Evolutionary conservation across 129 eudicot species (phyloP).

Genomic region (Tagetes patula): DNA sequence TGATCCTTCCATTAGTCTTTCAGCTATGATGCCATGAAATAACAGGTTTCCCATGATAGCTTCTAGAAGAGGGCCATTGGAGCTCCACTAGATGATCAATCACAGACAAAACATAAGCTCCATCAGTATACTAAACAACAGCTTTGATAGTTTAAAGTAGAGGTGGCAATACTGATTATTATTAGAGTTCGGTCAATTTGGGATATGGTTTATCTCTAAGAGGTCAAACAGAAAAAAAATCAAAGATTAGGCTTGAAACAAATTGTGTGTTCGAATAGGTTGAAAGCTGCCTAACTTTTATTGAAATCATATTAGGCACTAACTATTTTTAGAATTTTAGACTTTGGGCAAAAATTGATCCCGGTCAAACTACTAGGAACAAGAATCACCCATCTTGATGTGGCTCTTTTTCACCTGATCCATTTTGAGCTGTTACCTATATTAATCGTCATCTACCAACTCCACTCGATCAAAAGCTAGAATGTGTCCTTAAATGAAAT

Average conservation of each 20-base stretch:
- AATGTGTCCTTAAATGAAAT: neutral
- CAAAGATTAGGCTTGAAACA: neutral
- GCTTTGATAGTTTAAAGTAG: neutral
- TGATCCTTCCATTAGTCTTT: slow-evolving; percentile 45
- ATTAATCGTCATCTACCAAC: slow-evolving; percentile 4
- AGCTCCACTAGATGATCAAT: slow-evolving; percentile 53
- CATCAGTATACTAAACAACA: neutral
- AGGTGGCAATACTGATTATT: neutral
- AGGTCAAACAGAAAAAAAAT: neutral
- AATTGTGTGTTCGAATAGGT: neutral
- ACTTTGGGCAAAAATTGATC: neutral
- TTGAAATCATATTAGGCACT: neutral
- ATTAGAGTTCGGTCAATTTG: neutral
- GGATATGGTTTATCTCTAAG: slow-evolving; percentile 1
- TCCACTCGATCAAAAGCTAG: neutral
- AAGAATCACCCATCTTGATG: neutral
- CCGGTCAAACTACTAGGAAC: neutral
- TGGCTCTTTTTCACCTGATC: neutral
- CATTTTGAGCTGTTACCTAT: neutral
- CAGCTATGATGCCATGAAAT: slow-evolving; percentile 35
- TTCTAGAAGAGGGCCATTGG: slow-evolving; percentile 84
- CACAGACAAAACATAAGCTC: slow-evolving; percentile 22
- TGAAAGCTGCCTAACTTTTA: neutral
- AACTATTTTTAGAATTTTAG: neutral
- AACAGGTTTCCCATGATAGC: slow-evolving; percentile 48